Evolutionary conservation across 345 rosid species (phyloP).

Genomic region (Eucalyptus rudis): DNA sequence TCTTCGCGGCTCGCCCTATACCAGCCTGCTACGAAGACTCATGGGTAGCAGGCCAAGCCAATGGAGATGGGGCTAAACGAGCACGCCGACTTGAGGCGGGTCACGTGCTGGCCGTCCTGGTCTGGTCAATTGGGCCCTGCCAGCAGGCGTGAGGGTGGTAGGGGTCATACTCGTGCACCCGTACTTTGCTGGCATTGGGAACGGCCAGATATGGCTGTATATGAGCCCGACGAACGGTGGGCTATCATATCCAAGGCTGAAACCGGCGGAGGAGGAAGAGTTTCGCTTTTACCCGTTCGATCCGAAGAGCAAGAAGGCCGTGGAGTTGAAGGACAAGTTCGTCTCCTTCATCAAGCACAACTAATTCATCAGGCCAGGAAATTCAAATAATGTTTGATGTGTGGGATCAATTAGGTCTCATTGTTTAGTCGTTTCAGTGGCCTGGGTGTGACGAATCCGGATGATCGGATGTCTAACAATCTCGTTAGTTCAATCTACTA

Average conservation of each 20-base stretch:
- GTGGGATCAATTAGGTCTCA: background rate
- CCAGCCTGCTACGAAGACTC: constrained; percentile 27
- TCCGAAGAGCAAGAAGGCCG: background rate
- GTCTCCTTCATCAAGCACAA: background rate
- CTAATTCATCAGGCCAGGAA: background rate
- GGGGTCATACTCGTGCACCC: constrained; percentile 11
- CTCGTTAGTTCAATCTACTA: background rate
- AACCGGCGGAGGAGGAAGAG: constrained; percentile 9
- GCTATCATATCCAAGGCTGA: constrained; percentile 13
- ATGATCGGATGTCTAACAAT: background rate
- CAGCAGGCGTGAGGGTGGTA: background rate
- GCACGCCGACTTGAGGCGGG: constrained; percentile 4
- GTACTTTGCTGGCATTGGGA: constrained; percentile 10
- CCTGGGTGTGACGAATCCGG: background rate
- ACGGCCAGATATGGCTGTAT: constrained; percentile 3
- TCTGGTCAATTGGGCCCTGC: background rate
- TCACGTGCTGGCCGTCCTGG: constrained; percentile 1
- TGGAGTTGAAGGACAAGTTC: background rate
- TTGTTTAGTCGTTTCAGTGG: background rate
- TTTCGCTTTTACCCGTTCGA: no score
- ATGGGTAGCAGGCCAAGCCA: constrained; percentile 9
- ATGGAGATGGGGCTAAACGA: constrained; percentile 2
- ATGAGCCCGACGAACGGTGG: constrained; percentile 23
- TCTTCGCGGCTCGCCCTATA: constrained; percentile 21
- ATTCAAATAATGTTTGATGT: background rate